Conservation (phyloP, 192 early-diverging fungal species). For the Cetraspora pellucida region DNA sequence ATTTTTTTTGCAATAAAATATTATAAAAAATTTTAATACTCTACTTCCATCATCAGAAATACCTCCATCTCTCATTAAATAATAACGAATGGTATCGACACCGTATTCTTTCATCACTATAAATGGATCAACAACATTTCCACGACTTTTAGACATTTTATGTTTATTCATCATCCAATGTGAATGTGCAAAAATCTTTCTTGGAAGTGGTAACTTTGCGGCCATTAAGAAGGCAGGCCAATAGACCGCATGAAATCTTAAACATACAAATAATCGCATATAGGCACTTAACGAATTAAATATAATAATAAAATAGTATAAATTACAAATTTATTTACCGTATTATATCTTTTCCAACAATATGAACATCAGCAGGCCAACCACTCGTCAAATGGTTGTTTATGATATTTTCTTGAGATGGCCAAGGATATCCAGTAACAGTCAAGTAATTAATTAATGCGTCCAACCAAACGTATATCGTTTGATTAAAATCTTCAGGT, state of each 20-base stretch:
- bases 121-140: conserved; percentile 91
- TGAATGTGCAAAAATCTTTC: conserved; percentile 85
- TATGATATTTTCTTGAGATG: conserved; percentile 19
- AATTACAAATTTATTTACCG: too few species aligned
- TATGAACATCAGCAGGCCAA: conserved; percentile 78
- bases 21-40: not conserved
- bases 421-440: conserved; percentile 85
- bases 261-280: too few species aligned
- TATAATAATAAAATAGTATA: too few species aligned
- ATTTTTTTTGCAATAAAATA: not conserved
- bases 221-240: conserved; percentile 98
- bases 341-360: conserved; percentile 98
- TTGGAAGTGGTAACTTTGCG: conserved; percentile 73
- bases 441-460: conserved; percentile 93
- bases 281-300: too few species aligned
- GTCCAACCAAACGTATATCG: conserved; percentile 98
- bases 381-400: conserved; percentile 36
- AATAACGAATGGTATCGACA: conserved; percentile 87
- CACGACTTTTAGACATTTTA: conserved; percentile 96
- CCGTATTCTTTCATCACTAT: conserved; percentile 71
- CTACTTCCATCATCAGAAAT: conserved; percentile 80
- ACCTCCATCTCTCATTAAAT: conserved; percentile 88
- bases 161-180: conserved; percentile 89
- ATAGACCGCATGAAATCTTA: conserved; percentile 95
- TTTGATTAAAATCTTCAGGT: conserved; percentile 83